phyloP scores from a whole-genome alignment of 495 filamentous ascomycete genomes.

The Wilcoxina mikolae region DNA sequence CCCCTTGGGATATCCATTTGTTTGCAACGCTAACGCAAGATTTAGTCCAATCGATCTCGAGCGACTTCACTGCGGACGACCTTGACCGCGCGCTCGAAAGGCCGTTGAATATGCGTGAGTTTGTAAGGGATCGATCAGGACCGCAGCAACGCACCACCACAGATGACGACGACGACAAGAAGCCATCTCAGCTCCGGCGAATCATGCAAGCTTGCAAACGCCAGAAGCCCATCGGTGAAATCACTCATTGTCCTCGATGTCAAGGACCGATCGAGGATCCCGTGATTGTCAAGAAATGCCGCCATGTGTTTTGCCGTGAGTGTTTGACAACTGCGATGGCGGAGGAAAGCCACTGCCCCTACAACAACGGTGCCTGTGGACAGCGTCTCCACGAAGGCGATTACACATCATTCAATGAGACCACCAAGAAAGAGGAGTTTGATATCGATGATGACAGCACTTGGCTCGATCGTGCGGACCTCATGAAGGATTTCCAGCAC shows the following conservation, averaged over 20 bases:
- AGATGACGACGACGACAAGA: too few relatives aligned
- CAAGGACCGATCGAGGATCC: slow-evolving; percentile 11
- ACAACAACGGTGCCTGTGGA: neutral
- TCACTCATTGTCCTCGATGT: slow-evolving; percentile 10
- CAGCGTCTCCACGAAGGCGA: neutral
- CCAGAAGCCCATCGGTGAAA: slow-evolving; percentile 8
- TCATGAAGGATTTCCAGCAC: neutral
- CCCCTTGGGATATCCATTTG: too few relatives aligned
- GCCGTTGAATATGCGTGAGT: too few relatives aligned
- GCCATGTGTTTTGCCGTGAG: slow-evolving; percentile 17
- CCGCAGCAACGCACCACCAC: too few relatives aligned
- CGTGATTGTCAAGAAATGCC: slow-evolving; percentile 6
- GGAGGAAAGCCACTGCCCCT: neutral
- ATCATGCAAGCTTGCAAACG: neutral
- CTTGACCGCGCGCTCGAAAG: too few relatives aligned
- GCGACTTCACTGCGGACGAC: too few relatives aligned
- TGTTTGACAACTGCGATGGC: slow-evolving; percentile 8
- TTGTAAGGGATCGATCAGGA: neutral
- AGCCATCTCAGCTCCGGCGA: neutral
- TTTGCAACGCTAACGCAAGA: too few relatives aligned
- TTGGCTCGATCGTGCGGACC: neutral
- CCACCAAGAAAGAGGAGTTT: neutral
- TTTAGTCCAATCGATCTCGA: too few relatives aligned
- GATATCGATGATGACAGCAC: neutral
- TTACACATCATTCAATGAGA: neutral